Conservation (phyloP, 805 yeast genomes). For the Candida dajiaensis region DNA sequence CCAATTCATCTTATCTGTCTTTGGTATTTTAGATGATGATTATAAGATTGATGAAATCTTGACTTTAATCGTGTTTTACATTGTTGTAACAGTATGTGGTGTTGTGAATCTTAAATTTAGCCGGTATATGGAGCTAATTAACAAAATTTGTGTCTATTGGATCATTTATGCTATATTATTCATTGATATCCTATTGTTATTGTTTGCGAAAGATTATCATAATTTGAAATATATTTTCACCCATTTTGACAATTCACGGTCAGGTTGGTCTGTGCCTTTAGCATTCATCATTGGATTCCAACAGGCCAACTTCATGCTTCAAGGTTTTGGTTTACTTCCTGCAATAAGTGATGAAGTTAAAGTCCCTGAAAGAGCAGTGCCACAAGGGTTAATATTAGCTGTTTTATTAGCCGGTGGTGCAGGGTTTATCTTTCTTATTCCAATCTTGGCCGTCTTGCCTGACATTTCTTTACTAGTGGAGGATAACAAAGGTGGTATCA, state of each 20-base stretch:
- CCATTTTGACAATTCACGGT: slow-evolving; percentile 61
- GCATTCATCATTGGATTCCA: slow-evolving; percentile 77
- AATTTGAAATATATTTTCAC: slow-evolving; percentile 55
- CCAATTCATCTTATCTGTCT: slow-evolving; percentile 60
- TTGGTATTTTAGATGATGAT: slow-evolving; percentile 54
- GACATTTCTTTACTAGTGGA: slow-evolving; percentile 52
- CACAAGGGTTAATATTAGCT: slow-evolving; percentile 64
- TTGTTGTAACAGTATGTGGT: slow-evolving; percentile 53
- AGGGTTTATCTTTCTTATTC: slow-evolving; percentile 68
- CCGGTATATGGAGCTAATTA: slow-evolving; percentile 54
- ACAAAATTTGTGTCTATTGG: slow-evolving; percentile 69
- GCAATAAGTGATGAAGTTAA: slow-evolving; percentile 80
- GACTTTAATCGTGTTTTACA: slow-evolving; percentile 51
- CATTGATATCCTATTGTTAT: slow-evolving; percentile 55
- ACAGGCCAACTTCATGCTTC: slow-evolving; percentile 71
- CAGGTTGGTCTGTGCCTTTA: slow-evolving; percentile 69
- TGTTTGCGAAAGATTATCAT: slow-evolving; percentile 53
- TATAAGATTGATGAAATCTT: slow-evolving; percentile 51
- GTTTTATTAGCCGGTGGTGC: slow-evolving; percentile 59
- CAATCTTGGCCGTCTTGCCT: slow-evolving; percentile 67
- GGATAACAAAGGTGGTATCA: slow-evolving; percentile 49
- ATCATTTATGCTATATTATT: slow-evolving; percentile 63
- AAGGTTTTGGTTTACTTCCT: slow-evolving; percentile 78
- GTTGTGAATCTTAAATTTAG: slow-evolving; percentile 58
- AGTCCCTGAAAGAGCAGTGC: slow-evolving; percentile 66